Evolutionary conservation across 2,329 filamentous ascomycete genomes (phyloP).

Genomic region (Fusarium haematococcum): DNA sequence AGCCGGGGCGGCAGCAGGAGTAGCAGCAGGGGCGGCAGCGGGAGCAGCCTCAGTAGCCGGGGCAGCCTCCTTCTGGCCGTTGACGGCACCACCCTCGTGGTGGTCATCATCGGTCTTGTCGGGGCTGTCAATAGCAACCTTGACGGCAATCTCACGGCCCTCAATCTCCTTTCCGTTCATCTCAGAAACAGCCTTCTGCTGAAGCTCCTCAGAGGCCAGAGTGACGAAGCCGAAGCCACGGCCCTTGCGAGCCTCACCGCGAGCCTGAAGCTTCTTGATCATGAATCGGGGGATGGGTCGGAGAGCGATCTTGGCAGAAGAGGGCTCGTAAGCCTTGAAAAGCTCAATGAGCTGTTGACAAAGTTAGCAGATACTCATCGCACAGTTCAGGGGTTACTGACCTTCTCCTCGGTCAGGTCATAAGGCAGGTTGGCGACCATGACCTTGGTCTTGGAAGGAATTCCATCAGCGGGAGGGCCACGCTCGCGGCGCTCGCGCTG

Average conservation of each 20-base stretch:
- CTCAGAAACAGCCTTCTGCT: conserved; percentile 96
- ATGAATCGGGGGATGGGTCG: conserved; percentile 99
- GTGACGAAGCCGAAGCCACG: conserved; percentile 99
- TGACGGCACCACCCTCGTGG: conserved; percentile 58
- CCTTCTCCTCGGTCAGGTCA: conserved; percentile 97
- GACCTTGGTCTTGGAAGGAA: conserved; percentile 99
- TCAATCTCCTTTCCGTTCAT: conserved; percentile 99
- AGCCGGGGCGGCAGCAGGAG: conserved; percentile 36
- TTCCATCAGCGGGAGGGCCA: conserved; percentile 95
- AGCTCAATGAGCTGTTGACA: conserved; percentile 89
- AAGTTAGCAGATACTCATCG: conserved; percentile 34
- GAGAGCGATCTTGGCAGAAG: conserved; percentile 97
- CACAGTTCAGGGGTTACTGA: conserved; percentile 55
- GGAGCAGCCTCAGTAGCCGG: conserved; percentile 45
- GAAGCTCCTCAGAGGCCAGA: conserved; percentile 91
- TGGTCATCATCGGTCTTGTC: conserved; percentile 92
- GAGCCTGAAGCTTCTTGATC: conserved; percentile 99
- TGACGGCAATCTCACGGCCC: conserved; percentile 98
- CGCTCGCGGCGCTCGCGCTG: conserved; percentile 79
- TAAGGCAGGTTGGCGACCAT: conserved; percentile 99
- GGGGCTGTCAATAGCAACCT: conserved; percentile 99
- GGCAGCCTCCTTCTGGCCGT: conserved; percentile 54
- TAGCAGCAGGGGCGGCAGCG: conserved; percentile 9
- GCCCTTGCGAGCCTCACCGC: conserved; percentile 97
- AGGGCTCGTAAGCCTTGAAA: conserved; percentile 91